Conservation (phyloP, 148 eudicot species). For the Camellia japonica region DNA sequence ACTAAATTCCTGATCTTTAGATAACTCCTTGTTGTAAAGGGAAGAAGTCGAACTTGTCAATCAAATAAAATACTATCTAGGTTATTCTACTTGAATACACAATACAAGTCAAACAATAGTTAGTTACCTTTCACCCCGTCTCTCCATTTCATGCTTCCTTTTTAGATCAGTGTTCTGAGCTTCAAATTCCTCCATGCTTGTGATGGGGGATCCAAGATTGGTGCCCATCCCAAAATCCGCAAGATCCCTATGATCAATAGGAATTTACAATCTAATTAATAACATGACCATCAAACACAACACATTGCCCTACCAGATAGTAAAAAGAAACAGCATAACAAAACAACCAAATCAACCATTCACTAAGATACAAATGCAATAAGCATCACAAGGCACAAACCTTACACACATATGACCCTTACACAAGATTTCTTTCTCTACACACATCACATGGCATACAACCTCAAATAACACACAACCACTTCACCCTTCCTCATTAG, state of each 20-base stretch:
- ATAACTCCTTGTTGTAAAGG: slow-evolving; percentile 47
- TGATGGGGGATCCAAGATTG: slow-evolving; percentile 58
- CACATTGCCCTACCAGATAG: neutral
- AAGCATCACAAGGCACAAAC: neutral
- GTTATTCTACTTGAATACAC: neutral
- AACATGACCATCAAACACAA: neutral
- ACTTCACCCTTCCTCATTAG: too few relatives aligned
- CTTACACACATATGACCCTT: neutral
- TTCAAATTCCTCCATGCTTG: slow-evolving; percentile 80
- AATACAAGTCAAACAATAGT: neutral
- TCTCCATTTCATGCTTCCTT: slow-evolving; percentile 74
- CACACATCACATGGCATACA: neutral
- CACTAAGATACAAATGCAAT: neutral
- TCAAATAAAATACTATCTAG: neutral
- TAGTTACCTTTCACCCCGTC: slow-evolving; percentile 57
- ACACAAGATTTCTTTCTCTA: neutral
- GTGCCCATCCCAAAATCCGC: slow-evolving; percentile 67
- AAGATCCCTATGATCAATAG: slow-evolving; percentile 51
- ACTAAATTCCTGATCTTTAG: slow-evolving; percentile 51
- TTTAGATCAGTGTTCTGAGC: slow-evolving; percentile 67
- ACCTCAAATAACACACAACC: too few relatives aligned
- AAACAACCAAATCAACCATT: neutral
- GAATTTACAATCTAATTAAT: neutral
- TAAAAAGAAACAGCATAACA: neutral
- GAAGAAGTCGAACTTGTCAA: neutral